These are phyloP conservation scores for Tephrocybe sp. DNA, from an alignment of 768 basidiomycete genomes.

Conservation along the genomic window DNA sequence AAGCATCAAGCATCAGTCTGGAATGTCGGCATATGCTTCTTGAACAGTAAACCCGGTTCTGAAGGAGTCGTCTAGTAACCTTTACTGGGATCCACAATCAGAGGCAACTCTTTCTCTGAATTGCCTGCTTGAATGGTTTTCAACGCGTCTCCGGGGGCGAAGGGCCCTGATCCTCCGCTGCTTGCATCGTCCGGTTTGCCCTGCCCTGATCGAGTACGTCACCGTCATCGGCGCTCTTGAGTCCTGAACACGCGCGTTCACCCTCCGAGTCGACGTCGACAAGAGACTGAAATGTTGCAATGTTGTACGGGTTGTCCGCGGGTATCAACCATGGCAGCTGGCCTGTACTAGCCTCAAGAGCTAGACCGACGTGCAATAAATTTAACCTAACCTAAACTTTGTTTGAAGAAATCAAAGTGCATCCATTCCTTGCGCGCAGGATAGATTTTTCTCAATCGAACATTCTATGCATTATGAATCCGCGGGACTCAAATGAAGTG, in stretches of 20 bases:
- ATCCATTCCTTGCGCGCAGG: background rate
- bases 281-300: background rate
- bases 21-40: background rate
- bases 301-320: background rate
- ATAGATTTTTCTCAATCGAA: too few species aligned
- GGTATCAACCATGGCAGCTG: background rate
- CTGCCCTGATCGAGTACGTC: background rate
- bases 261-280: background rate
- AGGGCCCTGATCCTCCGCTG: background rate
- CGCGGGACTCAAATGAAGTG: background rate
- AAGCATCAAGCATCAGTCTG: background rate
- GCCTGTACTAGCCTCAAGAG: background rate
- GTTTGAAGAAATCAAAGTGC: background rate
- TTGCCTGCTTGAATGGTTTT: background rate
- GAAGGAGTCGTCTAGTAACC: background rate
- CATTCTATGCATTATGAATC: background rate
- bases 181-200: background rate
- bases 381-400: background rate
- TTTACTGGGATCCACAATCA: conserved; percentile 1
- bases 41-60: background rate
- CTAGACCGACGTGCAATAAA: background rate
- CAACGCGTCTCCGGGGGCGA: background rate
- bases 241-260: background rate
- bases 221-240: background rate
- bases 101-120: background rate